These are phyloP conservation scores for Penicillium odoratum DNA, from an alignment of 495 filamentous ascomycete species.

Conservation along the genomic window DNA sequence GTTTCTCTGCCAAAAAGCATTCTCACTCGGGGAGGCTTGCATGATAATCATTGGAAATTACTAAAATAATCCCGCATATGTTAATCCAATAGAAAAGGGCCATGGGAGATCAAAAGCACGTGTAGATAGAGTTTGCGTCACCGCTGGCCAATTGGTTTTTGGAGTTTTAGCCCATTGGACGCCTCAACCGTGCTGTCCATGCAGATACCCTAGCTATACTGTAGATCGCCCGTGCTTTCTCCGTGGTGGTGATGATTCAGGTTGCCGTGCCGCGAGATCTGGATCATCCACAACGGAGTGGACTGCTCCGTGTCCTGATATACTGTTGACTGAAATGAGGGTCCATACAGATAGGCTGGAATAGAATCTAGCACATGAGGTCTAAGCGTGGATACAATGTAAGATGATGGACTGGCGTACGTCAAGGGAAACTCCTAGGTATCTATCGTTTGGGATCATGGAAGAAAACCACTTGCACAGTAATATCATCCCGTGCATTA, in stretches of 20 bases:
- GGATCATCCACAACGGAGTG: constrained; percentile 5
- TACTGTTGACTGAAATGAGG: background rate
- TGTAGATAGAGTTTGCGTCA: constrained; percentile 6
- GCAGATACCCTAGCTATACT: background rate
- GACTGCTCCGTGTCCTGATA: constrained; percentile 1
- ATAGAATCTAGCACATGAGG: background rate
- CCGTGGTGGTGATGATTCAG: background rate
- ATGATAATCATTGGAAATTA: background rate
- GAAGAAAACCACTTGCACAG: constrained; percentile 66
- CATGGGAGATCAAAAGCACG: background rate
- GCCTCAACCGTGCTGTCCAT: constrained; percentile 4
- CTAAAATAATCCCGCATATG: background rate
- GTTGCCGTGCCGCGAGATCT: background rate
- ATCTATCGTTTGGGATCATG: constrained; percentile 10
- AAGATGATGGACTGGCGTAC: background rate
- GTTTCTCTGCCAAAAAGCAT: background rate
- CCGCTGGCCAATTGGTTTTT: constrained; percentile 2
- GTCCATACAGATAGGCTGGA: background rate
- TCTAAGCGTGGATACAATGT: background rate
- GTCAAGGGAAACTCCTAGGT: background rate
- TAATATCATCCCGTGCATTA: constrained; percentile 56
- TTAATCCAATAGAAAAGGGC: background rate
- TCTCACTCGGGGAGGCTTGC: background rate
- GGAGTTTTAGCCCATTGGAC: background rate
- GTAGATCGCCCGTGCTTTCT: constrained; percentile 6